Evolutionary conservation across 2,329 filamentous ascomycete species (phyloP).

Genomic region (Macrophomina phaseolina): DNA sequence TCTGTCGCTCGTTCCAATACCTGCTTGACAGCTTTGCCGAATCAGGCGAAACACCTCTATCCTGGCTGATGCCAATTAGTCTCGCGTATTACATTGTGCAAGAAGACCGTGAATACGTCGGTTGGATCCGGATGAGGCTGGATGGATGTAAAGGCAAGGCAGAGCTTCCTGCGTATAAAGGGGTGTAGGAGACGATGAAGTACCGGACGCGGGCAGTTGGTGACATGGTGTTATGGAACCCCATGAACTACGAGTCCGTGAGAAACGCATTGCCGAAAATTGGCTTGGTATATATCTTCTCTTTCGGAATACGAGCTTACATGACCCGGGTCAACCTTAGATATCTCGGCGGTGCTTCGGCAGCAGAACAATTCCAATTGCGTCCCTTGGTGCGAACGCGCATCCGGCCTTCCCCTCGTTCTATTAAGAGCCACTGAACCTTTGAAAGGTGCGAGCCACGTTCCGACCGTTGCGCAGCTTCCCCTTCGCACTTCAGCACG

Average conservation of each 20-base stretch:
- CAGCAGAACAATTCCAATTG: conserved; percentile 17
- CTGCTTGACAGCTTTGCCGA: conserved; percentile 13
- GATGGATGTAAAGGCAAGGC: conserved; percentile 26
- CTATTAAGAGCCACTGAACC: neutral
- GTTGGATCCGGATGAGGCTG: conserved; percentile 28
- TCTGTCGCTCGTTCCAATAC: conserved; percentile 29
- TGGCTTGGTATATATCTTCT: neutral
- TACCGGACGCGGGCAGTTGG: neutral
- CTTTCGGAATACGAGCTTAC: conserved; percentile 3
- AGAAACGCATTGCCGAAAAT: neutral
- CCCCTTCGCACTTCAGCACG: conserved; percentile 8
- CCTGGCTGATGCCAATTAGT: conserved; percentile 31
- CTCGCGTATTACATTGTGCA: conserved; percentile 29
- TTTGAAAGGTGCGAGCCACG: conserved; percentile 9
- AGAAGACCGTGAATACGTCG: conserved; percentile 21
- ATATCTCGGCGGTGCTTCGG: conserved; percentile 21
- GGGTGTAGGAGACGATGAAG: conserved; percentile 3
- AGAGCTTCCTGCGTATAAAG: neutral
- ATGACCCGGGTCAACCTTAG: neutral
- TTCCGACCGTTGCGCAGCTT: conserved; percentile 13
- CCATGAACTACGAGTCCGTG: neutral
- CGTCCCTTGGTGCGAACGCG: neutral
- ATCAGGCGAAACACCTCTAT: conserved; percentile 24
- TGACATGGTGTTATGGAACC: neutral
- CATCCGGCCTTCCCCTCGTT: neutral